Percentiles rank a stretch among this genome's conserved stretches.
phyloP scores from a whole-genome alignment of 768 basidiomycete species.

The Hygrophorus pudorinus region DNA sequence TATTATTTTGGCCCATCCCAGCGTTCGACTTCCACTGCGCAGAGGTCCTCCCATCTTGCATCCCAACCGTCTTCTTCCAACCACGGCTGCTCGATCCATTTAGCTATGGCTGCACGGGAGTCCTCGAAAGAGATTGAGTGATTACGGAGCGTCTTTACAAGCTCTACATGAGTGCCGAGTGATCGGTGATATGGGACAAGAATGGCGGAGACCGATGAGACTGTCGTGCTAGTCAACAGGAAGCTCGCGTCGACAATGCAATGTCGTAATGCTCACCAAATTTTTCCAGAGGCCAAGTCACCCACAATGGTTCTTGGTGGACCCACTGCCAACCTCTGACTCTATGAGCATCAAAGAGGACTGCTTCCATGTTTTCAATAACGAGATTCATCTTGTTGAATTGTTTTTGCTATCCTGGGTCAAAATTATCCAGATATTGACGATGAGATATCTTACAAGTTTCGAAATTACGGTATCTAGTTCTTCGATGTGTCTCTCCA shows the following conservation, averaged over 20 bases:
- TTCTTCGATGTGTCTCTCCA: slow-evolving; percentile 56
- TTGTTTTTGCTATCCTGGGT: slow-evolving; percentile 46
- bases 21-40: slow-evolving; percentile 63
- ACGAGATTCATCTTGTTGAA: slow-evolving; percentile 55
- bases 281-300: slow-evolving; percentile 72
- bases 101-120: slow-evolving; percentile 48
- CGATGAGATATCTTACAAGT: slow-evolving; percentile 40
- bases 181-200: slow-evolving; percentile 61
- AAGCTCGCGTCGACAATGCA: neutral
- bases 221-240: slow-evolving; percentile 22
- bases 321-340: slow-evolving; percentile 67
- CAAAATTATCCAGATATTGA: neutral
- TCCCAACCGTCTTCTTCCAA: slow-evolving; percentile 64
- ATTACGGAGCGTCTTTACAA: slow-evolving; percentile 47
- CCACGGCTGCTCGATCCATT: slow-evolving; percentile 63
- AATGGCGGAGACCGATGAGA: slow-evolving; percentile 43
- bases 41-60: slow-evolving; percentile 68
- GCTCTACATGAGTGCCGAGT: slow-evolving; percentile 41
- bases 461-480: slow-evolving; percentile 50
- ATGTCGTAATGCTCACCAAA: slow-evolving; percentile 47
- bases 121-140: slow-evolving; percentile 65
- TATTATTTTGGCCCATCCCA: slow-evolving; percentile 32
- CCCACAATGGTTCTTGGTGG: slow-evolving; percentile 64
- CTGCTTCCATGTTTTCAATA: slow-evolving; percentile 53
- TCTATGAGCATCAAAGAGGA: slow-evolving; percentile 62